Percentiles rank a stretch among this genome's conserved stretches.
Evolutionary conservation across 2,329 filamentous ascomycete species (phyloP).

Genomic region (Lojkania enalia): DNA sequence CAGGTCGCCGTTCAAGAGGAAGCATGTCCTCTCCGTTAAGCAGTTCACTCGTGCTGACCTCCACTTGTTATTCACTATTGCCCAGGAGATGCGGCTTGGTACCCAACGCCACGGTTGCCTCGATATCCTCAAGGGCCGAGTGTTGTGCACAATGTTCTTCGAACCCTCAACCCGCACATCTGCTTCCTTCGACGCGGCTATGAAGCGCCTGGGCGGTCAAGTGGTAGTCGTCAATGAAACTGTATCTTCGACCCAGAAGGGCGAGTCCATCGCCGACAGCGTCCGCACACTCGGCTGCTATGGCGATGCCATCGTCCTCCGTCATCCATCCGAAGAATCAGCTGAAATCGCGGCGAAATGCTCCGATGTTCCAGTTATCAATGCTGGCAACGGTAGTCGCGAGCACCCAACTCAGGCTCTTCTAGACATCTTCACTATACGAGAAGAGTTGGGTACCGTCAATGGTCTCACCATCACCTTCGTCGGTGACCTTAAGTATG

Average conservation of each 20-base stretch:
- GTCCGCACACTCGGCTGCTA: constrained; percentile 94
- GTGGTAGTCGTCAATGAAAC: constrained; percentile 80
- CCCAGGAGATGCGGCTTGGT: constrained; percentile 94
- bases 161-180: constrained; percentile 97
- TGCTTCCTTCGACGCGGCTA: constrained; percentile 93
- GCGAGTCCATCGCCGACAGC: constrained; percentile 90
- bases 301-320: constrained; percentile 91
- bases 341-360: constrained; percentile 83
- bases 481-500: constrained; percentile 88
- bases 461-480: constrained; percentile 96
- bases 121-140: constrained; percentile 79
- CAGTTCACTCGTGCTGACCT: constrained; percentile 87
- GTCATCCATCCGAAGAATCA: constrained; percentile 82
- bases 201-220: constrained; percentile 94
- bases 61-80: constrained; percentile 92
- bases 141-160: constrained; percentile 94
- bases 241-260: constrained; percentile 89
- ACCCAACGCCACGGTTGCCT: constrained; percentile 91
- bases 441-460: constrained; percentile 94
- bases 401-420: constrained; percentile 98
- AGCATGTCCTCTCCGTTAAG: constrained; percentile 88
- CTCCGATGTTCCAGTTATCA: constrained; percentile 90
- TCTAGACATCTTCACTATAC: constrained; percentile 96
- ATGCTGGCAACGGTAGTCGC: constrained; percentile 91
- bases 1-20: constrained; percentile 83